Conservation (phyloP, 2,329 filamentous ascomycete genomes). For the Seiridium unicorne region DNA sequence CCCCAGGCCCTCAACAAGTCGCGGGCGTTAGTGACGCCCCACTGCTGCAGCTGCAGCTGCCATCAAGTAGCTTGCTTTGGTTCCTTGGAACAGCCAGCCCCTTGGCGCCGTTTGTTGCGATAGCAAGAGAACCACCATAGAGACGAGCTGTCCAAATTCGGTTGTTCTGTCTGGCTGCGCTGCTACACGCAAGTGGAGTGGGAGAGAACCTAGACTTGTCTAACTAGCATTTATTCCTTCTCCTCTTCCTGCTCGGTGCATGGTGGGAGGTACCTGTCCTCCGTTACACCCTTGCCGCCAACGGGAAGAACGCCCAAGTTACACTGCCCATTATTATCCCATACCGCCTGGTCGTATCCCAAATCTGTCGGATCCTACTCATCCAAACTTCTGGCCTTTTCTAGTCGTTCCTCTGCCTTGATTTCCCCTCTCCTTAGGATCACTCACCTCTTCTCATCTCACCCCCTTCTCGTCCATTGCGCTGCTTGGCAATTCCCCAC, state of each 20-base stretch:
- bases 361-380: not conserved
- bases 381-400: not conserved
- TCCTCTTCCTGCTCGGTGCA: no score
- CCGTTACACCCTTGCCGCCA: not conserved
- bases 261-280: not conserved
- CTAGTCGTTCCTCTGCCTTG: not conserved
- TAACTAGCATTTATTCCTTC: no score
- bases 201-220: not conserved
- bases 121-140: not conserved
- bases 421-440: not conserved
- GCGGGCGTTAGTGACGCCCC: not conserved
- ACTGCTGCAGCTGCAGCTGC: not conserved
- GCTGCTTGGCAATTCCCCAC: not conserved
- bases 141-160: no score
- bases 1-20: not conserved
- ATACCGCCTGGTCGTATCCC: not conserved
- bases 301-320: not conserved
- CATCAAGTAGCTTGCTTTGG: not conserved
- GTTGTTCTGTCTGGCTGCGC: not conserved
- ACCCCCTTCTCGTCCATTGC: not conserved
- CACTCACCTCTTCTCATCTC: not conserved
- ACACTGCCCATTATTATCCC: not conserved
- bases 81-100: no score
- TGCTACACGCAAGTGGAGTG: not conserved
- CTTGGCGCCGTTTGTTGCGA: not conserved